Conservation (phyloP, 2,329 filamentous ascomycete genomes). For the Macrophomina phaseolina region DNA sequence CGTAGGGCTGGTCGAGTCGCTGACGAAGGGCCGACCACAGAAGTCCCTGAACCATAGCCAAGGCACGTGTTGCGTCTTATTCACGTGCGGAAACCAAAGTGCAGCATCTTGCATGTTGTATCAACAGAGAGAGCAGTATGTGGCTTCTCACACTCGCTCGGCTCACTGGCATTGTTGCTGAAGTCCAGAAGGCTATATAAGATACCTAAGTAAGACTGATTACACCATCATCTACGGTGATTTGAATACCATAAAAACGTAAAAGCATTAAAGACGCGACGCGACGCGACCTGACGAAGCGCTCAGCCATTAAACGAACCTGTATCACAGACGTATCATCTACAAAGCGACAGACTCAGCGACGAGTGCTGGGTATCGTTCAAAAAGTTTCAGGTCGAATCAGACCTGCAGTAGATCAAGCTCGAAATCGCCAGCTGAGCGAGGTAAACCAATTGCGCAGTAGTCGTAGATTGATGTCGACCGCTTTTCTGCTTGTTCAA, state of each 20-base stretch:
- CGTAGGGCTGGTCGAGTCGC: background rate
- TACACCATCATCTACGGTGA: slow-evolving; percentile 16
- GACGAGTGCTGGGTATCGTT: slow-evolving; percentile 16
- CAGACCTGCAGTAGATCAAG: background rate
- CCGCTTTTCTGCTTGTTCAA: slow-evolving; percentile 18
- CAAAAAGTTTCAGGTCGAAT: background rate
- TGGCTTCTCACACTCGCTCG: background rate
- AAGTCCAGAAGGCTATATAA: background rate
- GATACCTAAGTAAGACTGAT: slow-evolving; percentile 11
- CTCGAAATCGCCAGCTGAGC: slow-evolving; percentile 16
- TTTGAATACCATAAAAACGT: slow-evolving; percentile 10
- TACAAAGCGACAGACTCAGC: slow-evolving; percentile 18
- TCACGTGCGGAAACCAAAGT: background rate
- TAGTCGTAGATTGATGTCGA: slow-evolving; percentile 15
- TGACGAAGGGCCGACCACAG: background rate
- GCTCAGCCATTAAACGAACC: slow-evolving; percentile 7
- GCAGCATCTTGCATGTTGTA: background rate
- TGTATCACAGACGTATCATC: slow-evolving; percentile 6
- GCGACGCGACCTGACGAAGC: slow-evolving; percentile 5
- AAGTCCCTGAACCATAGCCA: background rate
- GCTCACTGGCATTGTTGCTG: background rate
- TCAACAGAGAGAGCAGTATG: slow-evolving; percentile 15
- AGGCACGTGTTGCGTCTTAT: background rate
- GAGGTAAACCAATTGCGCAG: background rate
- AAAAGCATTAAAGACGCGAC: slow-evolving; percentile 14